Conservation (phyloP, 345 rosid species). For the Dipteronia sinensis region DNA sequence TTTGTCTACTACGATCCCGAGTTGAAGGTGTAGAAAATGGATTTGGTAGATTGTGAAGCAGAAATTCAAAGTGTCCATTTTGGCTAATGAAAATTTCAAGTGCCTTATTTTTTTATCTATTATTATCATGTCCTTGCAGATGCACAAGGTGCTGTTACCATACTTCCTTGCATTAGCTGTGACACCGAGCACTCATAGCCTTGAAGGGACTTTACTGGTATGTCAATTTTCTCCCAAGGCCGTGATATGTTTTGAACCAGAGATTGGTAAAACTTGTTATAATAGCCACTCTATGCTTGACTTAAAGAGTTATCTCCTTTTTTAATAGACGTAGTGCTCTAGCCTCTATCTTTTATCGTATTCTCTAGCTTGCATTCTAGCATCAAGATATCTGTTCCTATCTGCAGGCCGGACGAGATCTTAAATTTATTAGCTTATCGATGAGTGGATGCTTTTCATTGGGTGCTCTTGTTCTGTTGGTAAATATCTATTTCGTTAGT, state of each 20-base stretch:
- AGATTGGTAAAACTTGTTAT: not conserved
- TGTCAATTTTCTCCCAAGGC: not conserved
- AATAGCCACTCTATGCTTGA: not conserved
- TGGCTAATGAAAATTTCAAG: not conserved
- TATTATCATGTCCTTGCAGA: constrained; percentile 46
- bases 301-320: not conserved
- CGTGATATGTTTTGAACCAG: not conserved
- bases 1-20: not conserved
- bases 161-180: constrained; percentile 66
- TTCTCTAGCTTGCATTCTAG: constrained; percentile 11
- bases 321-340: not conserved
- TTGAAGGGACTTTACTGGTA: constrained; percentile 92
- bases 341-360: not conserved
- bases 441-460: constrained; percentile 68
- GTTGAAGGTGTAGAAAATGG: not conserved
- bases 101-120: not conserved
- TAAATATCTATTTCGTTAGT: constrained; percentile 25
- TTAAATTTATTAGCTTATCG: constrained; percentile 65
- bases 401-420: constrained; percentile 84
- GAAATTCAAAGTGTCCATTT: not conserved
- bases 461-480: constrained; percentile 60
- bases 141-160: constrained; percentile 78
- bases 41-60: not conserved
- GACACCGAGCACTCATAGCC: constrained; percentile 71
- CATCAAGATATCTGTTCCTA: constrained; percentile 14